Base-by-base conservation (phyloP, 306 rosid species). In the Mucuna pruriens region DNA sequence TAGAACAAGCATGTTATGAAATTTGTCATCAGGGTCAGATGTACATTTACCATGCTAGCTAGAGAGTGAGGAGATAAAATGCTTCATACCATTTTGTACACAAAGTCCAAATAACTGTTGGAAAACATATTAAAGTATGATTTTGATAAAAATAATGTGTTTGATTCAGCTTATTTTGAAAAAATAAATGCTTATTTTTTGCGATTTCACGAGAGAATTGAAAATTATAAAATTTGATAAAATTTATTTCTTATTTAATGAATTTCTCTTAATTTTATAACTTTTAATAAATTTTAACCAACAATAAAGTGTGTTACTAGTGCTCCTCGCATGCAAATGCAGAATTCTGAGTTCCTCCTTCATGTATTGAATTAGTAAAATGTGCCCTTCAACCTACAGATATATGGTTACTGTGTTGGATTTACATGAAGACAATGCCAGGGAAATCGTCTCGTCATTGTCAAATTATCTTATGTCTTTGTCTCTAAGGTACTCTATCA, bases 391-490 rank as follows among this genome's bases (percentile, higher is more conserved):
- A 36, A 66, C 4, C 31, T 17, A 17, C 16, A 36, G 46, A 70
- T 44, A 46, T 20, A 55, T 69, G 65, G 40, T 23, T 52, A 81
- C 15, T 42, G 77, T 80, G 76, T 31, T 70, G 71, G 75, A 67
- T 78, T 84, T 61, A 75, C 78, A 84, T 62, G 33, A 78, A 77
- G 77, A 82, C 58, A 71, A 13, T 15, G n/a, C 9, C 3, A 60
- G 66, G 36, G 2, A 26, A 60, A 33, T 31, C 15, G 10, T 15
- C 23, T 31, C 44, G 33, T 33, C 12, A 8, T 63, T n/a, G 7
- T 16, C 23, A 63, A 63, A 31, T 31, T 62, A 16, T 62, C 9
- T 31, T n/a, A 7, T 48, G 16, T 12, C 38, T 68, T 22, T 68
- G 55, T 23, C 74, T 68, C 38, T 67, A 68, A 42, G 38, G 5